Base-by-base conservation (phyloP, 2,329 filamentous ascomycete species). In the Pestalotiopsis sp. region DNA sequence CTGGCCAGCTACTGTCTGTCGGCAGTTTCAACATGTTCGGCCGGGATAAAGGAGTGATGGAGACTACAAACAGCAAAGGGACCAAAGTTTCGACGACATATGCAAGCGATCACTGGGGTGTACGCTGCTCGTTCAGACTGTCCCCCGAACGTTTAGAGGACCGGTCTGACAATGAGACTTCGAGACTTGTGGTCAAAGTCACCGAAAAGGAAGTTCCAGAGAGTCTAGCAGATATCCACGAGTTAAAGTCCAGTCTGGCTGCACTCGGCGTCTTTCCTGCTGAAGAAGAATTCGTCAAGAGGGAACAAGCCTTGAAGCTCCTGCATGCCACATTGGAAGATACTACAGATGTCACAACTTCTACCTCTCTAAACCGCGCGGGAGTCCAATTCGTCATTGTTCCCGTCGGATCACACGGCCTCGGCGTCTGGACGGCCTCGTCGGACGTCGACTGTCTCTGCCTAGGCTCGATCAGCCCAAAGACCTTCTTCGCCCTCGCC, bases 391-490 rank as follows among this genome's bases (percentile, higher is more conserved):
- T 91, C 49, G 79, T 89, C 1, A 74, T 92, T 7, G 82, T 88
- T 5, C 84, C 90, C 0, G 88, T 92, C n/a, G 91, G 90, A 0
- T 92, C 90, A 0, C 91, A 90, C 73, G 88, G 86, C 3, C 79
- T 92, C 3, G 87, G 86, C 11, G 86, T 90, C 3, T 92, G 90
- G 88, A 88, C 86, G 1, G 73, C 80, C 1, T 76, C 82, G 0
- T 92, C 90, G 1, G 89, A 92, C 72, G 83, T 93, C 6, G 89
- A 93, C 77, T 90, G 89, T 72, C 82, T 92, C 5, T 91, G 86
- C 72, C 87, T 92, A 70, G 89, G 90, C 1, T 83, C 86, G 25
- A 88, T 91, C 68, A 88, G 88, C 73, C 80, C 88, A 1, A 84
- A 82, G 69, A 88, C 85, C 0, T 92, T 92, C 76, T 91, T 92